Evolutionary conservation across 2,329 filamentous ascomycete genomes (phyloP), one percentile per base, ranked within the genome.

Genomic region (Epichloe elymi): DNA sequence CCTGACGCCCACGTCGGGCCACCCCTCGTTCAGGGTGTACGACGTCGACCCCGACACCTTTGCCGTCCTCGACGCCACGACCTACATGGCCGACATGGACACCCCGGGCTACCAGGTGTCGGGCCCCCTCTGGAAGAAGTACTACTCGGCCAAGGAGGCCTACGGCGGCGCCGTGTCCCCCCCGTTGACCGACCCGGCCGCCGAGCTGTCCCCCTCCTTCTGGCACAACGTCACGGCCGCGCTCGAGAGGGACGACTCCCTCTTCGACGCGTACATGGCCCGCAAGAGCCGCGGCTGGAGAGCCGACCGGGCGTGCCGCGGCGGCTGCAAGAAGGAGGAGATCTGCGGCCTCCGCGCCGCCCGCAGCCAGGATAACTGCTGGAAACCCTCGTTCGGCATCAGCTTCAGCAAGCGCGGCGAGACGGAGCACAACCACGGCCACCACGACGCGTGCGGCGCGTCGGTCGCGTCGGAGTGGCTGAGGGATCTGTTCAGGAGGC

Each of bases 21-120:
- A 74, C 52, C 74, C 77, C 1, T 70, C 76, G 2, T 80, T 80
- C 63, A 72, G 75, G 43, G 69, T 80, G 43, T 79, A 80, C 62
- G 68, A 73, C 33, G 70, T 81, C 50, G 77, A 81, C 57, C 73
- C 77, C 0, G 70, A 70, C 8, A 79, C 76, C 1, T 80, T 74
- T 56, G 73, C 66, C 38, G 66, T 80, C 5, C 62, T 80, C 0
- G 78, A 80, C 50, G 66, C 67, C 36, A 74, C 70, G 4, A 73
- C 71, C 2, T 80, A 79, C 61, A 70, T 71, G n/a, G 74, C 77
- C 52, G 70, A 79, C 59, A 72, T 76, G 62, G 65, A 60, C 39
- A 60, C 67, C 35, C 60, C 70, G 0, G 57, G 61, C 7, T 77
- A 70, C 56, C 68, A 72, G 49, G 60, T 59, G 0, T 54, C 59